Evolutionary conservation across 805 yeast species (phyloP).

Genomic region (Starmerella potacharoeniae): DNA sequence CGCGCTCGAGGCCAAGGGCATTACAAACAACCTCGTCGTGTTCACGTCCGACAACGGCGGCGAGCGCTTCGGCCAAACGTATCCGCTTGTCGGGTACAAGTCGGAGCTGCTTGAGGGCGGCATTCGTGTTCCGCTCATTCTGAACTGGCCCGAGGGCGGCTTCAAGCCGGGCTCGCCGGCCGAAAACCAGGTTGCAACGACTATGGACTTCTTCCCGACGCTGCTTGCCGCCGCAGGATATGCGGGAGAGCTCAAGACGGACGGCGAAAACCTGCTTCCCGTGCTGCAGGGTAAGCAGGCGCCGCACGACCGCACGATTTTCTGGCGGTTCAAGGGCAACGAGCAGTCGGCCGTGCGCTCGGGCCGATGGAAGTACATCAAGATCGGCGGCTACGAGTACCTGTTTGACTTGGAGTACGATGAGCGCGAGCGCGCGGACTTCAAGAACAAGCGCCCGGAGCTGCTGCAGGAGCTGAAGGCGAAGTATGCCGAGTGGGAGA

Average conservation of each 20-base stretch:
- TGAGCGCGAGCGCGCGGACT: conserved; percentile 42
- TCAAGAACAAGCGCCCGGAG: conserved; percentile 31
- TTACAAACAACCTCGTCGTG: conserved; percentile 45
- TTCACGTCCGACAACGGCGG: conserved; percentile 60
- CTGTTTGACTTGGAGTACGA: conserved; percentile 30
- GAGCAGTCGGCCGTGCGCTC: conserved; percentile 20
- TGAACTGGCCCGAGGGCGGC: conserved; percentile 34
- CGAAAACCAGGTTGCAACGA: conserved; percentile 37
- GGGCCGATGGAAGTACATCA: conserved; percentile 21
- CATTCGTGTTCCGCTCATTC: conserved; percentile 43
- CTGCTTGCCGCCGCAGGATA: conserved; percentile 36
- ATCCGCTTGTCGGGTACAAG: conserved; percentile 41
- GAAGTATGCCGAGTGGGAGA: conserved; percentile 37
- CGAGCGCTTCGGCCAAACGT: conserved; percentile 49
- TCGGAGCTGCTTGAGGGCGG: conserved; percentile 54
- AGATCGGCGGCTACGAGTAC: conserved; percentile 18
- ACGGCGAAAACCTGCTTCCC: conserved; percentile 33
- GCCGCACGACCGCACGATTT: conserved; percentile 15
- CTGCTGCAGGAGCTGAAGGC: conserved; percentile 34
- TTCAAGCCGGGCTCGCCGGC: conserved; percentile 20
- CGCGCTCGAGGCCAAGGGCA: conserved; percentile 32
- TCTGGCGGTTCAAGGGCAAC: conserved; percentile 21
- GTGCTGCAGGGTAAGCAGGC: conserved; percentile 30
- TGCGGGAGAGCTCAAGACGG: conserved; percentile 38
- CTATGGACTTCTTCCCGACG: conserved; percentile 52